phyloP scores from a whole-genome alignment of 2,329 filamentous ascomycete genomes.

The Zymoseptoria crescenta region DNA sequence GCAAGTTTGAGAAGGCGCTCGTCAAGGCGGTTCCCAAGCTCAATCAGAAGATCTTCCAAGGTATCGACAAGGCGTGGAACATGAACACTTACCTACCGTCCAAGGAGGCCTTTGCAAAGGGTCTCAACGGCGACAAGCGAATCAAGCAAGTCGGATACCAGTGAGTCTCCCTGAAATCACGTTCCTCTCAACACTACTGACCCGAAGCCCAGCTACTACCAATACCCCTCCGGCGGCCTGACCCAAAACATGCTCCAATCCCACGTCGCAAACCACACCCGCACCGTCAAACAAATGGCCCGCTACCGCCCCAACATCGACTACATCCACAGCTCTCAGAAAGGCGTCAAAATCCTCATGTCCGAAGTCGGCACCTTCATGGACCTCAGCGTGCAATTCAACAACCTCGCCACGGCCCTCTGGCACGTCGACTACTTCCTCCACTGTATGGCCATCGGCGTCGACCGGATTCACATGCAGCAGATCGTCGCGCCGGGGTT shows the following conservation, averaged over 20 bases:
- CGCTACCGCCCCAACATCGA: conserved; percentile 1
- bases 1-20: not conserved
- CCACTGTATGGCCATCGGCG: conserved; percentile 4
- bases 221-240: not conserved
- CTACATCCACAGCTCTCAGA: not conserved
- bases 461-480: conserved; percentile 5
- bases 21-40: conserved; percentile 2
- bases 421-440: conserved; percentile 7
- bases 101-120: not conserved
- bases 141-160: conserved; percentile 8
- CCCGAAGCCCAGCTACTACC: conserved; percentile 2
- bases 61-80: conserved; percentile 5
- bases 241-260: conserved; percentile 2
- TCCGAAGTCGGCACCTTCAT: conserved; percentile 4
- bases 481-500: conserved; percentile 5
- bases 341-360: conserved; percentile 1
- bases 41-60: conserved; percentile 4
- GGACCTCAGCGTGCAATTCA: conserved; percentile 1
- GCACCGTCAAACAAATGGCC: conserved; percentile 1
- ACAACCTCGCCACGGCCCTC: conserved; percentile 7
- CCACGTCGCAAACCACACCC: conserved; percentile 6
- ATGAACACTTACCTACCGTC: not conserved
- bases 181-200: not conserved
- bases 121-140: not conserved
- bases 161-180: not conserved